Conservation (phyloP, 1,139 yeast species). For the Protomyces pachydermus region DNA sequence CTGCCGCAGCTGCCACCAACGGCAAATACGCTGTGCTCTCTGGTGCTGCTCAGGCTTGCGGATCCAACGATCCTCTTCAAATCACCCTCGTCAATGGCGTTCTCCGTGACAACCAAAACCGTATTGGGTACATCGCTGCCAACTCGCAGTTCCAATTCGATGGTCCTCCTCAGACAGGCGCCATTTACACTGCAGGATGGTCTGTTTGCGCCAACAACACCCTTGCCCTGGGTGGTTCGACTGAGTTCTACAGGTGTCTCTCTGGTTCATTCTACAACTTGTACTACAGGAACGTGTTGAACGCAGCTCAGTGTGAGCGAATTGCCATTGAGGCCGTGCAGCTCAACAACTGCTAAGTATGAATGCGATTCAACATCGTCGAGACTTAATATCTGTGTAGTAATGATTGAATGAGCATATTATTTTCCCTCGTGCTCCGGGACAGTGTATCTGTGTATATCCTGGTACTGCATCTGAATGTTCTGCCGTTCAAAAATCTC, state of each 20-base stretch:
- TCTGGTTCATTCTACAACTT: conserved; percentile 79
- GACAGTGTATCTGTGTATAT: too few species aligned
- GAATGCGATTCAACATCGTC: not conserved
- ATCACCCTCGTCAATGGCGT: conserved; percentile 51
- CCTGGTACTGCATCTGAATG: too few species aligned
- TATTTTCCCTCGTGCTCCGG: too few species aligned
- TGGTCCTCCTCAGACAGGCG: conserved; percentile 88
- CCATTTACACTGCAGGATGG: conserved; percentile 85
- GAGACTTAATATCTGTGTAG: not conserved
- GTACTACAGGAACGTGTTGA: conserved; percentile 53
- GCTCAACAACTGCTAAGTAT: conserved; percentile 21
- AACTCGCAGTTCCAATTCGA: conserved; percentile 85
- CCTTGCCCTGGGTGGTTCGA: conserved; percentile 63
- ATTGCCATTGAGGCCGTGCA: conserved; percentile 47
- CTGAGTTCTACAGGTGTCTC: conserved; percentile 69
- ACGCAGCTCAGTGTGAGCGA: conserved; percentile 61
- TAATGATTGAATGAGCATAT: not conserved
- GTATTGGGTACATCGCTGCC: conserved; percentile 78
- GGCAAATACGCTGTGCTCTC: conserved; percentile 21
- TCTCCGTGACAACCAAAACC: conserved; percentile 58
- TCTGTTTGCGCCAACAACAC: conserved; percentile 54
- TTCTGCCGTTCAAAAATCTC: too few species aligned
- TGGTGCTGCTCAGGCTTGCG: conserved; percentile 23
- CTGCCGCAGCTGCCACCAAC: conserved; percentile 34
- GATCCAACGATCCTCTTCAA: conserved; percentile 12